Conservation (phyloP, 768 basidiomycete genomes). For the Trametes maxima region DNA sequence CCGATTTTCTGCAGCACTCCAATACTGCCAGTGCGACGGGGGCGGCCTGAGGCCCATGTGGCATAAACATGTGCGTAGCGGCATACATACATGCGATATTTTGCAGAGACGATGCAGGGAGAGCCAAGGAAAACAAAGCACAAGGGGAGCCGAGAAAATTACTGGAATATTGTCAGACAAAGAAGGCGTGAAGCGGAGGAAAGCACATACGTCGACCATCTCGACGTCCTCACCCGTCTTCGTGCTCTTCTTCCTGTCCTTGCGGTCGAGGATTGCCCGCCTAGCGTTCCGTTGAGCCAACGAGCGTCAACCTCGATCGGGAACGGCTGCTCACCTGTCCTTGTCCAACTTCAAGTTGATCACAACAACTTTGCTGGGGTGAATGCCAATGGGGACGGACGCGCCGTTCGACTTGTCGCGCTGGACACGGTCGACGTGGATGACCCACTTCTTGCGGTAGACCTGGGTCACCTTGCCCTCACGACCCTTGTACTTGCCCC, state of each 20-base stretch:
- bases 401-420: conserved; percentile 98
- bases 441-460: conserved; percentile 99
- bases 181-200: conserved; percentile 17
- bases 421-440: conserved; percentile 97
- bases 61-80: conserved; percentile 55
- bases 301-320: background rate
- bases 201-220: conserved; percentile 72
- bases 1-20: conserved; percentile 9
- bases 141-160: conserved; percentile 33
- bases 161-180: conserved; percentile 36
- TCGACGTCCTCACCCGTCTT: conserved; percentile 64
- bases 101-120: conserved; percentile 43
- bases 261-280: conserved; percentile 85
- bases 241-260: conserved; percentile 70
- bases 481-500: conserved; percentile 98
- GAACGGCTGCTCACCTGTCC: conserved; percentile 58
- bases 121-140: conserved; percentile 32
- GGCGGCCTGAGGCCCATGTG: conserved; percentile 39
- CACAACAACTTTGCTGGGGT: conserved; percentile 97
- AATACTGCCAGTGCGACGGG: conserved; percentile 10
- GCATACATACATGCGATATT: conserved; percentile 72
- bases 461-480: conserved; percentile 98
- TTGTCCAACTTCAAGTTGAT: conserved; percentile 91
- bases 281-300: conserved; percentile 37
- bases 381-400: conserved; percentile 89